These are phyloP conservation scores for Mollisia scopiformis DNA, from an alignment of 2,329 filamentous ascomycete genomes.

Conservation along the genomic window DNA sequence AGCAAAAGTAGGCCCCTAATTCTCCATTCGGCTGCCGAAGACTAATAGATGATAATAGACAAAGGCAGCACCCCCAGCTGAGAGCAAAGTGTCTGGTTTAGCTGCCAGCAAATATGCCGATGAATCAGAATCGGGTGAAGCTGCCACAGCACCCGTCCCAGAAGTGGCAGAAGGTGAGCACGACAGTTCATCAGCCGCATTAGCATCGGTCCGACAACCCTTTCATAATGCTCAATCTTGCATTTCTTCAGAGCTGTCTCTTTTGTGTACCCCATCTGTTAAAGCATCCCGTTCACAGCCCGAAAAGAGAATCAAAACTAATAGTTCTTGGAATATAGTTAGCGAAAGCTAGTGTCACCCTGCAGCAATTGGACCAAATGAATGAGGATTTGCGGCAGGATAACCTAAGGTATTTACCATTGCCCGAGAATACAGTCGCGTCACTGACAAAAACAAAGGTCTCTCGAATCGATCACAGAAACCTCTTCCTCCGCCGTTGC, in stretches of 20 bases:
- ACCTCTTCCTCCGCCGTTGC: slow-evolving; percentile 15
- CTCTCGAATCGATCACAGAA: slow-evolving; percentile 41
- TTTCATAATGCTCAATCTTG: slow-evolving; percentile 30
- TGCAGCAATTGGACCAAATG: slow-evolving; percentile 48
- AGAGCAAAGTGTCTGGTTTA: slow-evolving; percentile 43
- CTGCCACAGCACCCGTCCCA: slow-evolving; percentile 33
- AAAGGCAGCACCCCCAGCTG: slow-evolving; percentile 41
- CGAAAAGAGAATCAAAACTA: slow-evolving; percentile 20
- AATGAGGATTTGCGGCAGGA: slow-evolving; percentile 60
- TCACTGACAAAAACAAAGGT: slow-evolving; percentile 25
- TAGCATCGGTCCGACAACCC: slow-evolving; percentile 63
- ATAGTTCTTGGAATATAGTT: slow-evolving; percentile 30
- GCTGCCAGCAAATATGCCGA: slow-evolving; percentile 57
- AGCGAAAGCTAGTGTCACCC: slow-evolving; percentile 36
- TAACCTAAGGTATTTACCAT: slow-evolving; percentile 47
- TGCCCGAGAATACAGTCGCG: background rate
- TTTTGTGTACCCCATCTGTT: background rate
- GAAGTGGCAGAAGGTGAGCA: slow-evolving; percentile 59
- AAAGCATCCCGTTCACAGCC: background rate
- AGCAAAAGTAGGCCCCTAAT: slow-evolving; percentile 57
- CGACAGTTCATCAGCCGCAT: slow-evolving; percentile 66
- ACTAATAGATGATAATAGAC: no score
- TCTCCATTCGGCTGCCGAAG: no score
- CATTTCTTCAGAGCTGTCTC: slow-evolving; percentile 11
- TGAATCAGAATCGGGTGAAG: slow-evolving; percentile 32